Evolutionary conservation across 306 rosid genomes (phyloP), one percentile per base, ranked within the genome.

Genomic region (Acmispon strigosus): DNA sequence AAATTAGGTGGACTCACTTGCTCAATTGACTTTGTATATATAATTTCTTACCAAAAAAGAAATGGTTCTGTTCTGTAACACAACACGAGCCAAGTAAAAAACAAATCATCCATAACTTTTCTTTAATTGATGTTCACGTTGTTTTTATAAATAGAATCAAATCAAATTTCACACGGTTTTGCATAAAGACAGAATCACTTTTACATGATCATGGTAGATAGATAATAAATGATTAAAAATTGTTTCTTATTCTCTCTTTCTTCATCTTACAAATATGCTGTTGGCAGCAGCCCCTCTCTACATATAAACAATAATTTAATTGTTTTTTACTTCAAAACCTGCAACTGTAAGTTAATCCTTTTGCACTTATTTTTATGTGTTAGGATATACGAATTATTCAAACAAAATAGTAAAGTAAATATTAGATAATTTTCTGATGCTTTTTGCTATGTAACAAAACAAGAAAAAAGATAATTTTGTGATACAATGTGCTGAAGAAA

Each of bases 1-100:
- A 82, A 79, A 62, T 49, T 73, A 70, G 37, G 83, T 39, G 50
- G 76, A 68, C 84, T 70, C 72, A 85, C 86, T 88, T 78, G 76
- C 92, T 81, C 37, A 48, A 53, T 79, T 81, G 90, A 84, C 81
- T 44, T 72, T 42, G 1, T 12, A 5, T n/a, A n/a, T n/a, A n/a
- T 27, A 55, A 17, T 52, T 22, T 49, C 42, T 65, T 51, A 37
- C 69, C 20, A 27, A 32, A 32, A 27, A 27, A 27, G 24, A 62
- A 53, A 24, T 59, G 0, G n/a, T 59, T 41, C 24, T 19, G 10
- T 22, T 22, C 3, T 32, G 37, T 1, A 32, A 42, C 7, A 49
- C 54, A 61, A n/a, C n/a, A n/a, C n/a, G n/a, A 48, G 64, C 76
- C 78, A 68, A 15, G 56, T 52, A 52, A 3, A 36, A 51, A 62